These are phyloP conservation scores for Colletotrichum lini DNA, from an alignment of 2,329 filamentous ascomycete genomes.

Conservation along the genomic window DNA sequence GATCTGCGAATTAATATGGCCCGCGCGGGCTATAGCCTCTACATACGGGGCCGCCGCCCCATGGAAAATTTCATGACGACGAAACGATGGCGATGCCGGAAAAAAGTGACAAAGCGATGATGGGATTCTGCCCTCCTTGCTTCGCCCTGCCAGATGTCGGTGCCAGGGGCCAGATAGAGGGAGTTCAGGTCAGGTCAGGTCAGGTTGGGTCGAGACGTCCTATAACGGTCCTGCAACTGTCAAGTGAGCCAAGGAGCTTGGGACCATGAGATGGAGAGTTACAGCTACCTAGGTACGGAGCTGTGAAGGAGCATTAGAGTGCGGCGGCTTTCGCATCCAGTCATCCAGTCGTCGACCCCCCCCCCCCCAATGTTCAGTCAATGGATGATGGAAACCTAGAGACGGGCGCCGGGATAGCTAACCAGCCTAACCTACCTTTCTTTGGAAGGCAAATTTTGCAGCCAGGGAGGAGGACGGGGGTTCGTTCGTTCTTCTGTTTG, in stretches of 20 bases:
- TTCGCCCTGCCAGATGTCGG: not conserved
- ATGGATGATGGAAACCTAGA: no score
- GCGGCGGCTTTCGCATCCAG: slow-evolving; percentile 4
- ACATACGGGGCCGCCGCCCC: not conserved
- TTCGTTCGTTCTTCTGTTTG: no score
- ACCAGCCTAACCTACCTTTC: no score
- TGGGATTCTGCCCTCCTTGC: not conserved
- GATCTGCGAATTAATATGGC: not conserved
- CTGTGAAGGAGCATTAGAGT: not conserved
- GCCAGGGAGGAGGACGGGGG: no score
- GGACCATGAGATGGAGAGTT: no score
- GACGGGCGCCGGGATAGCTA: no score
- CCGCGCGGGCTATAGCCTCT: not conserved
- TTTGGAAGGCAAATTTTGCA: no score
- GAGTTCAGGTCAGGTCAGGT: not conserved
- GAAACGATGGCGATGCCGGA: not conserved
- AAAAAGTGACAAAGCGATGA: not conserved
- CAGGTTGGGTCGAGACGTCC: no score
- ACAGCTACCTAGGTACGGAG: not conserved
- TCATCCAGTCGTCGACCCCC: not conserved
- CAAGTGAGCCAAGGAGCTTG: no score
- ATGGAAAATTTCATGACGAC: not conserved
- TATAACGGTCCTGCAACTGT: no score
- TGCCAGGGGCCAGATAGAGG: not conserved
- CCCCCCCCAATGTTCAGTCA: no score